phyloP scores from a whole-genome alignment of 805 yeast genomes.

The Wilhelminamyces savonicus region DNA sequence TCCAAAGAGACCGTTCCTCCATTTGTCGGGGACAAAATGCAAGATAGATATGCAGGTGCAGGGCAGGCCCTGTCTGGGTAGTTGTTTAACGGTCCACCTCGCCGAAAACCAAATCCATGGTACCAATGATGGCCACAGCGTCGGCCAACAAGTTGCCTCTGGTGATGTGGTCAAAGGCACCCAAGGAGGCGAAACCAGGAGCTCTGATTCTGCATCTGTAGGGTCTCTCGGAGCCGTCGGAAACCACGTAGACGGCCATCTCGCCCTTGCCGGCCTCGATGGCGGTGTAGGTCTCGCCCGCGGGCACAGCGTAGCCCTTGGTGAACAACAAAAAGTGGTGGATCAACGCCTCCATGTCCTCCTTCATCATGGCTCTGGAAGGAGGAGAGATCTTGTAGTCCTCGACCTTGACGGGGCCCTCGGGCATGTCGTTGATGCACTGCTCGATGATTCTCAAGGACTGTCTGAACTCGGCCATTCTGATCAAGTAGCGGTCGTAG shows the following conservation, averaged over 20 bases:
- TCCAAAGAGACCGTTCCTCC: too few species aligned
- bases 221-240: conserved; percentile 87
- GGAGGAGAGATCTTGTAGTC: conserved; percentile 84
- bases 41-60: too few species aligned
- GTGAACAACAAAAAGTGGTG: conserved; percentile 86
- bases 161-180: conserved; percentile 80
- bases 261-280: conserved; percentile 96
- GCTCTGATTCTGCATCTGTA: conserved; percentile 90
- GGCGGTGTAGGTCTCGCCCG: conserved; percentile 86
- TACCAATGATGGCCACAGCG: conserved; percentile 90
- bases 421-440: conserved; percentile 87
- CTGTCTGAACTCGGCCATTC: conserved; percentile 92
- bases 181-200: conserved; percentile 90
- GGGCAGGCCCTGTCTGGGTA: too few species aligned
- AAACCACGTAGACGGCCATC: conserved; percentile 84
- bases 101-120: conserved; percentile 92
- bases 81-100: conserved; percentile 75
- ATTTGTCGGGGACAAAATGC: too few species aligned
- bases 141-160: conserved; percentile 86
- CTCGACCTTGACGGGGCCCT: conserved; percentile 87
- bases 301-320: conserved; percentile 84
- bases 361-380: conserved; percentile 75
- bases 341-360: conserved; percentile 87
- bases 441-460: conserved; percentile 84
- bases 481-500: conserved; percentile 79